Base-by-base conservation (phyloP, 768 basidiomycete species). In the Aureoboletus auriporus region DNA sequence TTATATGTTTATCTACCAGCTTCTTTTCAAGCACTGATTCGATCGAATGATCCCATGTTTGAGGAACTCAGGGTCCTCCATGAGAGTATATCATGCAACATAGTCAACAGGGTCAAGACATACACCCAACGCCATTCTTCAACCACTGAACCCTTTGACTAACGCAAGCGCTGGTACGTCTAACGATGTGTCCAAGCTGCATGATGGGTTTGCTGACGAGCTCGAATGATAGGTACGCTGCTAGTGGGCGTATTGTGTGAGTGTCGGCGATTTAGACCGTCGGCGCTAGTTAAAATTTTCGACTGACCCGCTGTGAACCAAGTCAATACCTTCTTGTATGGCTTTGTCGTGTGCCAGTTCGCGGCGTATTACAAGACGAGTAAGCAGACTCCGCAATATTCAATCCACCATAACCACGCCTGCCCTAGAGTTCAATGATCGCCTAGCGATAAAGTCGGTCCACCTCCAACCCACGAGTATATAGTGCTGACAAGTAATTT, bases 311-410 rank as follows among this genome's bases (percentile, higher is more conserved):
- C n/a, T 31, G n/a, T n/a, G 37, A 14, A 33, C n/a, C 27, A 39
- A 57, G 56, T 55, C 33, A 57, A 57, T 12, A 57, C 56, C 20
- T 57, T 54, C 31, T 55, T 75, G 9, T 75, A 71, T 49, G 73
- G 72, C 3, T 58, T 75, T 26, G 72, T 74, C 47, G 60, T 64
- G 8, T 70, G 65, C 54, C 71, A 73, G 47, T 75, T 74, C 52
- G 60, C 67, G n/a, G 57, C 64, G 5, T 75, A 75, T 50, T 58
- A 65, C 53, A 63, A 63, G 30, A 43, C 42, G 41, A 31, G 46
- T 42, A 40, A 45, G 57, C 39, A 30, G 4, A 34, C 4, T 17
- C 8, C 17, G 13, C 14, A 27, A 29, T 8, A 4, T 27, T 27
- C 16, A 13, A 27, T 13, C 8, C 20, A 16, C 20, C 20, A 16